These are phyloP conservation scores for Candida pini DNA, from an alignment of 805 yeast genomes.

Conservation along the genomic window DNA sequence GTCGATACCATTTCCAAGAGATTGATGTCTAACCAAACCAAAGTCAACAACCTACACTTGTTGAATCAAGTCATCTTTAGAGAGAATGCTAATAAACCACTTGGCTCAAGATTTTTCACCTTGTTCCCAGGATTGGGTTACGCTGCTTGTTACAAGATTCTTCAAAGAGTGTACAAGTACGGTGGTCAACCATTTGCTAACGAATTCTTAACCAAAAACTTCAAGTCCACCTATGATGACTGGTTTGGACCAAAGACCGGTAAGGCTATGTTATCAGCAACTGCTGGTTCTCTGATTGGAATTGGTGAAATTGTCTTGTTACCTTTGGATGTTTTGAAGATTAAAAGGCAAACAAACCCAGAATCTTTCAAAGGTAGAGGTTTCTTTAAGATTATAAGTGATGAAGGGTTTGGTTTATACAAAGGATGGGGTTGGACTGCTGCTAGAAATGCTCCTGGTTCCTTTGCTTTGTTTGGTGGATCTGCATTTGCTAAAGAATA, in stretches of 20 bases:
- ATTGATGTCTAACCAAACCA: slow-evolving; percentile 77
- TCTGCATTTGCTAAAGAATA: slow-evolving; percentile 98
- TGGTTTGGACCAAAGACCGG: slow-evolving; percentile 91
- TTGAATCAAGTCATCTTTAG: slow-evolving; percentile 84
- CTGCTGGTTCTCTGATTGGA: slow-evolving; percentile 96
- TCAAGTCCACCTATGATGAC: slow-evolving; percentile 61
- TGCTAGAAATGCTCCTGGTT: slow-evolving; percentile 99
- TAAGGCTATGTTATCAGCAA: slow-evolving; percentile 93
- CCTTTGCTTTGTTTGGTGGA: slow-evolving; percentile 96
- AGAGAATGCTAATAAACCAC: slow-evolving; percentile 66
- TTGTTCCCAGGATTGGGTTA: slow-evolving; percentile 97
- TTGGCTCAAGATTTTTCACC: slow-evolving; percentile 68
- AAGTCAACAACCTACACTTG: slow-evolving; percentile 55
- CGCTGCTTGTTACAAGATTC: slow-evolving; percentile 93
- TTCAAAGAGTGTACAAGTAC: slow-evolving; percentile 96
- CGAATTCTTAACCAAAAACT: slow-evolving; percentile 78
- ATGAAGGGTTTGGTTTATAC: slow-evolving; percentile 91
- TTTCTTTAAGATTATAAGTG: slow-evolving; percentile 73
- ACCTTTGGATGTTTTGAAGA: slow-evolving; percentile 94
- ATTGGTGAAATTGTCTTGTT: slow-evolving; percentile 94
- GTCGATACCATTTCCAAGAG: slow-evolving; percentile 97
- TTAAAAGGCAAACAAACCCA: slow-evolving; percentile 99
- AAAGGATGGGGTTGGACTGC: slow-evolving; percentile 99
- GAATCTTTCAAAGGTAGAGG: slow-evolving; percentile 99
- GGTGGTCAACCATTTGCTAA: slow-evolving; percentile 99